These are phyloP conservation scores for Cornus controversa DNA, from an alignment of 148 eudicot genomes.

Conservation along the genomic window DNA sequence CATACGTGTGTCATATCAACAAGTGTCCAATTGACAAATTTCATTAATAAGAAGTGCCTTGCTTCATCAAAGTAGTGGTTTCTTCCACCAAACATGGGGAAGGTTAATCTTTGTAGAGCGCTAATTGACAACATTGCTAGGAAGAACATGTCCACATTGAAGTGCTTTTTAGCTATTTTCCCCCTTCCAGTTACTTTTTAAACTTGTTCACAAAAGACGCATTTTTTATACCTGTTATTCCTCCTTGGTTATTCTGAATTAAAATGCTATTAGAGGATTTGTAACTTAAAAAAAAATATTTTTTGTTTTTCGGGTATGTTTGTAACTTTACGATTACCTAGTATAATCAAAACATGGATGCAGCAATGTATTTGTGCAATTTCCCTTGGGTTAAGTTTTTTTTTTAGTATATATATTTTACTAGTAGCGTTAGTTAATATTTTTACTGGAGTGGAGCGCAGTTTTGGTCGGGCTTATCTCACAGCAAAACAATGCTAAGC, in stretches of 20 bases:
- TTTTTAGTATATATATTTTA: no score
- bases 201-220: neutral
- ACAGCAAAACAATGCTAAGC: neutral
- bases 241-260: neutral
- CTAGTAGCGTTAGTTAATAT: neutral
- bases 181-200: neutral
- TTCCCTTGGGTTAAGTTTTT: neutral
- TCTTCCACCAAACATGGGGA: conserved; percentile 5
- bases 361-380: no score
- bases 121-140: neutral
- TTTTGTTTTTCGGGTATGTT: neutral
- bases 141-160: neutral
- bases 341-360: neutral
- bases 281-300: no score
- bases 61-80: neutral
- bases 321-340: no score
- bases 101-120: neutral
- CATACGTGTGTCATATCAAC: no score
- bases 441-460: neutral
- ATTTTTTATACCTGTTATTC: neutral
- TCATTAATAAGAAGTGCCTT: neutral
- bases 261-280: neutral
- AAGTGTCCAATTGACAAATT: no score
- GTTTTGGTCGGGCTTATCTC: neutral
- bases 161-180: neutral